A percentile compares a stretch with the other conserved stretches of the same genome.
These are phyloP conservation scores for Wickerhamiella galacta DNA, from an alignment of 805 yeast genomes.

Conservation along the genomic window DNA sequence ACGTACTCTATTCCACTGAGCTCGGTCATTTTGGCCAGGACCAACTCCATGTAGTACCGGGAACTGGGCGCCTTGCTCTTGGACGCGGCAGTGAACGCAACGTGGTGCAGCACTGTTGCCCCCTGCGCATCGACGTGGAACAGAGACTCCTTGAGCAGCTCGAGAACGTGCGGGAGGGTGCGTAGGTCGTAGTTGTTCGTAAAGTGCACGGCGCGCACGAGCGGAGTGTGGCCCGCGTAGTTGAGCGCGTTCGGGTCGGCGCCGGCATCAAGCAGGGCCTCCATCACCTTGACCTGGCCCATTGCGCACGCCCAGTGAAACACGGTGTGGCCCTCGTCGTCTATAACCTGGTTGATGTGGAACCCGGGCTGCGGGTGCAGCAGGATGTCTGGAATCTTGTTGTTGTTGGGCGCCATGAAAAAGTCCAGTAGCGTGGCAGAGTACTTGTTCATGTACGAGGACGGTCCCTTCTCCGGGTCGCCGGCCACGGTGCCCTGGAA, in stretches of 20 bases:
- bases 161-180: conserved; percentile 64
- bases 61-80: conserved; percentile 61
- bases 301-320: conserved; percentile 97
- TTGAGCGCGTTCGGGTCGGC: conserved; percentile 48
- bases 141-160: conserved; percentile 58
- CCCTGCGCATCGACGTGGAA: conserved; percentile 56
- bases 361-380: conserved; percentile 47
- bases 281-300: conserved; percentile 68
- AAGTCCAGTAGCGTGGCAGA: conserved; percentile 33
- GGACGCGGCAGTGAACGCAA: conserved; percentile 53
- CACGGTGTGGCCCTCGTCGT: conserved; percentile 86
- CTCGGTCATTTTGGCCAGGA: conserved; percentile 57
- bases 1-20: conserved; percentile 41
- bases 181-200: conserved; percentile 74
- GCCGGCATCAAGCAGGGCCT: conserved; percentile 56
- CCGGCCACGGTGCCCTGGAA: conserved; percentile 4
- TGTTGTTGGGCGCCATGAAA: conserved; percentile 42
- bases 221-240: conserved; percentile 68
- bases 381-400: conserved; percentile 46
- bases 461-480: not conserved
- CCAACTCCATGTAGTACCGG: conserved; percentile 60
- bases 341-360: conserved; percentile 64
- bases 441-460: conserved; percentile 23
- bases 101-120: conserved; percentile 74
- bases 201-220: conserved; percentile 69